phyloP scores from a whole-genome alignment of 2,329 filamentous ascomycete genomes.

The Domatiomyces globalis region DNA sequence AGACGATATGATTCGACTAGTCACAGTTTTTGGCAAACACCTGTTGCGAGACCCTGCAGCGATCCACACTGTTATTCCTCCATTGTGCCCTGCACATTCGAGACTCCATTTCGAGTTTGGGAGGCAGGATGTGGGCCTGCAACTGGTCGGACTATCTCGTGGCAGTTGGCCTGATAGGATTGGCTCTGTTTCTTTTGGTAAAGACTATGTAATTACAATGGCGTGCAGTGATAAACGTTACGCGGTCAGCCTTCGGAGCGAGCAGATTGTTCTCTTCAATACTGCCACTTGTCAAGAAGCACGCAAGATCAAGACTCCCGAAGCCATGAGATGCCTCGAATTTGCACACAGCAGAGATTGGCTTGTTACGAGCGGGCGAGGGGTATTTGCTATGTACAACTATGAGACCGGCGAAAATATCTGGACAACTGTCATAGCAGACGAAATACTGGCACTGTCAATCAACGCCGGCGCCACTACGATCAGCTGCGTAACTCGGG shows the following conservation, averaged over 20 bases:
- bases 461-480: too few relatives aligned
- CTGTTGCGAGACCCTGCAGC: conserved; percentile 9
- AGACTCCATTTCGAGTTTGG: conserved; percentile 19
- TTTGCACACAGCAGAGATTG: too few relatives aligned
- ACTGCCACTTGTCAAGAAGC: too few relatives aligned
- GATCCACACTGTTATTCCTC: conserved; percentile 27
- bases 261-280: conserved; percentile 14
- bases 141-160: conserved; percentile 11
- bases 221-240: conserved; percentile 15
- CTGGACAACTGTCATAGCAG: too few relatives aligned
- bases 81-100: conserved; percentile 27
- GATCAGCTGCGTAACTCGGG: too few relatives aligned
- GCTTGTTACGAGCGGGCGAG: too few relatives aligned
- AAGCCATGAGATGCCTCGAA: too few relatives aligned
- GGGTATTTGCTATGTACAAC: too few relatives aligned
- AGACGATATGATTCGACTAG: conserved; percentile 23
- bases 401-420: too few relatives aligned
- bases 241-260: conserved; percentile 13
- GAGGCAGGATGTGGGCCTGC: conserved; percentile 6
- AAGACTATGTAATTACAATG: conserved; percentile 6
- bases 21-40: conserved; percentile 23
- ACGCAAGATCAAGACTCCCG: too few relatives aligned
- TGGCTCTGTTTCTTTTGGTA: conserved; percentile 7
- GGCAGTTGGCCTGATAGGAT: conserved; percentile 12
- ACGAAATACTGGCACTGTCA: too few relatives aligned